These are phyloP conservation scores for Guillardia theta DNA, from an alignment of 78 protist species.

Conservation along the genomic window DNA sequence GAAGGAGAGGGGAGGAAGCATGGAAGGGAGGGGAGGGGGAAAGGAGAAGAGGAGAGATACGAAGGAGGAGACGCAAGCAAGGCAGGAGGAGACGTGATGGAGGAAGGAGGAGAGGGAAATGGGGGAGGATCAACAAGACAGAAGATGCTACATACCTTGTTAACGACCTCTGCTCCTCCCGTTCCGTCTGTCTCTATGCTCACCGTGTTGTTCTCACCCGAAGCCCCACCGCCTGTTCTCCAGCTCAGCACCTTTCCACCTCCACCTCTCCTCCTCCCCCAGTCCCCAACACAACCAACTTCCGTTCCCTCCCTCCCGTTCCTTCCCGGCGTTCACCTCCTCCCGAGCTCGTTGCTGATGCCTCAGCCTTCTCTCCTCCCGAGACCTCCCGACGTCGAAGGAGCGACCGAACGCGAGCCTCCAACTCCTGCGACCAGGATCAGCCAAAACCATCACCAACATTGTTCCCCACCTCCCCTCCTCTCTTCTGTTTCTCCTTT, in stretches of 20 bases:
- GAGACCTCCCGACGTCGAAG: background rate
- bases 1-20: background rate
- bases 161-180: background rate
- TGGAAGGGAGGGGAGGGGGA: background rate
- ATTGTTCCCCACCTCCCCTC: too few species aligned
- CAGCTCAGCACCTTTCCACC: background rate
- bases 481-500: too few species aligned
- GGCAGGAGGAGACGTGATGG: background rate
- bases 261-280: background rate
- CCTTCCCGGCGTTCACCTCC: background rate
- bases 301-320: background rate
- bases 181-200: background rate
- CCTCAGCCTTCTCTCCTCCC: background rate
- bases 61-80: background rate
- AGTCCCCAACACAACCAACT: background rate
- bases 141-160: background rate
- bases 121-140: background rate
- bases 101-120: background rate
- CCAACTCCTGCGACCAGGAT: background rate
- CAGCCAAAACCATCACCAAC: too few species aligned
- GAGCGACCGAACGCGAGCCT: background rate
- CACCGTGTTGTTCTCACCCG: background rate
- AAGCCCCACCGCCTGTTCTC: background rate
- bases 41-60: background rate
- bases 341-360: too few species aligned